A percentile compares a stretch with the other conserved stretches of the same genome.
Conservation (phyloP, 1,284 basidiomycete species). For the Moesziomyces sp. region DNA sequence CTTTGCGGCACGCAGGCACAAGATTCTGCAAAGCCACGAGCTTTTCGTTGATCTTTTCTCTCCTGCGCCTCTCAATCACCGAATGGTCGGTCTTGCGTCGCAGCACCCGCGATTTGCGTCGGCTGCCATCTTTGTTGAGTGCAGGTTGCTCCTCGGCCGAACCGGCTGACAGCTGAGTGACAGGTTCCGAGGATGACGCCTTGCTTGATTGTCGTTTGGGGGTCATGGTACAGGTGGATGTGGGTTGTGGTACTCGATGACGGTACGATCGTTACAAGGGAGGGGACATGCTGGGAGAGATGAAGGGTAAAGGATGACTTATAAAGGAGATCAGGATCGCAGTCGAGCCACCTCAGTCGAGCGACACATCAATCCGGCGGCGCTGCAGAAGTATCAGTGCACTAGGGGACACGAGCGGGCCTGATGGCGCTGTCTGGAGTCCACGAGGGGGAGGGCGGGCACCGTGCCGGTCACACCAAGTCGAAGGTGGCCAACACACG, state of each 20-base stretch:
- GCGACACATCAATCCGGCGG: too few relatives aligned
- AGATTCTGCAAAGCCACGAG: slow-evolving; percentile 58
- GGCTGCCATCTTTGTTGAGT: slow-evolving; percentile 46
- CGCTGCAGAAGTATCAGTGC: too few relatives aligned
- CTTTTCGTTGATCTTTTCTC: slow-evolving; percentile 68
- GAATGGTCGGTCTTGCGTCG: slow-evolving; percentile 66
- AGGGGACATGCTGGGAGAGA: too few relatives aligned
- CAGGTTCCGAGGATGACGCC: background rate
- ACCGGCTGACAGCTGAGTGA: background rate
- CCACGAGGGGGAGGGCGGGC: slow-evolving; percentile 4
- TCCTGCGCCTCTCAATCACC: slow-evolving; percentile 63
- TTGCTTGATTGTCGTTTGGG: too few relatives aligned
- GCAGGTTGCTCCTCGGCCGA: slow-evolving; percentile 7
- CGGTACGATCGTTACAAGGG: too few relatives aligned
- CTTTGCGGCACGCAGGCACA: slow-evolving; percentile 63
- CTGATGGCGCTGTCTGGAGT: background rate
- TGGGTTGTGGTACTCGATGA: too few relatives aligned
- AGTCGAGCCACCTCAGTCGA: too few relatives aligned
- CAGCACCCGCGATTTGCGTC: slow-evolving; percentile 54
- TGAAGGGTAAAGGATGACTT: too few relatives aligned
- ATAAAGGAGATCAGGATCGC: too few relatives aligned
- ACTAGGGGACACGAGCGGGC: too few relatives aligned
- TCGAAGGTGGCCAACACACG: slow-evolving; percentile 20
- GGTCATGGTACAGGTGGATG: too few relatives aligned
- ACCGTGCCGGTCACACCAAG: slow-evolving; percentile 28